Evolutionary conservation across 441 rosid species (phyloP).

Genomic region (Mallotus japonicus): DNA sequence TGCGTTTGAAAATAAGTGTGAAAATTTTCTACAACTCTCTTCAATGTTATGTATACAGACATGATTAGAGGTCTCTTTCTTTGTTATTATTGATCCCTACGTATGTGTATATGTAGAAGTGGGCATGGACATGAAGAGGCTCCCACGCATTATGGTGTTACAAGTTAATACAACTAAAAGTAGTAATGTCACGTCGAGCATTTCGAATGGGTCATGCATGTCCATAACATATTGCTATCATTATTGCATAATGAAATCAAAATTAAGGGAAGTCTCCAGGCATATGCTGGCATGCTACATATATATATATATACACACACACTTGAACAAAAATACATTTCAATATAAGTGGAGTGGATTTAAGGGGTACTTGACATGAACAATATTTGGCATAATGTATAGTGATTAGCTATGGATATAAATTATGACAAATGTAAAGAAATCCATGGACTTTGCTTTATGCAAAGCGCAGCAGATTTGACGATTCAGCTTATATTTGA

Average conservation of each 20-base stretch:
- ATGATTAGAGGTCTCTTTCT: too few relatives aligned
- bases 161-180: not conserved
- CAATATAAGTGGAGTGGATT: too few relatives aligned
- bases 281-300: not conserved
- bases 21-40: too few relatives aligned
- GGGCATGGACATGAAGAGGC: not conserved
- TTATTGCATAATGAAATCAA: not conserved
- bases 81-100: not conserved
- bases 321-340: too few relatives aligned
- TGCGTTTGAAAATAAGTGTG: too few relatives aligned
- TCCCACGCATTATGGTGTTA: not conserved
- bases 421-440: slow-evolving; percentile 15
- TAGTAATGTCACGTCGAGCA: not conserved
- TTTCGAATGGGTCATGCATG: not conserved
- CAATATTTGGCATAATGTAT: not conserved
- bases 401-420: not conserved
- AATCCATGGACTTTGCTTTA: not conserved
- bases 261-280: slow-evolving; percentile 21
- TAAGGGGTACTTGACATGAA: too few relatives aligned
- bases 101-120: not conserved
- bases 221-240: not conserved
- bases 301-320: too few relatives aligned
- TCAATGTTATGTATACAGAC: too few relatives aligned
- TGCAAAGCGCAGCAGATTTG: not conserved
- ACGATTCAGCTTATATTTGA: not conserved